Evolutionary conservation across 208 protist genomes (phyloP), one percentile per base, ranked within the genome.

Genomic region (Acanthamoeba castellanii): DNA sequence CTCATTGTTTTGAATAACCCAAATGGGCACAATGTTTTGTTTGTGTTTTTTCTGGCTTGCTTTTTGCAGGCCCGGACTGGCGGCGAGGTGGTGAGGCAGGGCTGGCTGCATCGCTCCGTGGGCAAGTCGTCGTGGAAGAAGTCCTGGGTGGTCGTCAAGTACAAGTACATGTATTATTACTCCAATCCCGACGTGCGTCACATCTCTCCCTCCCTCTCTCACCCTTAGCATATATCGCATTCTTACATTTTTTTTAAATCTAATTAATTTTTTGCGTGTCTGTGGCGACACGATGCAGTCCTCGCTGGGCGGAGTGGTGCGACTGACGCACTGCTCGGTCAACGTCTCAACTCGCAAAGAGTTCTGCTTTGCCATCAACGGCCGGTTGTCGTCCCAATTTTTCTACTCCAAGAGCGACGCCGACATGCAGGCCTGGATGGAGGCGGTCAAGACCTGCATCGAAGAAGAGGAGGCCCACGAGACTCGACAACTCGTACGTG

Each of bases 341-440:
- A 25, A 93, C 50, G 7, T 59, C 7, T 70, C 55, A 30, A 93
- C 88, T 4, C 22, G 88, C 34, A 93, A 93, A 30, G 37, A 93
- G 30, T 61, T 70, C n/a, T 78, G 88, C 25, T 93, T 93, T 30
- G 88, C 88, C 47, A 93, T 93, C 55, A 93, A 93, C 47, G 88
- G 88, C 14, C 59, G 88, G 66, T 45, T 93, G 27, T 52, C 34
- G 34, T 93, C 88, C n/a, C 66, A 93, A 20, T 93, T 93, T 52
- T 93, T 93, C 68, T 81, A 55, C 27, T 25, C 66, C 42, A 93
- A 93, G 50, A 50, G 20, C 47, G 66, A 93, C 4, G 16, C 22
- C 47, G 88, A 70, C 3, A 32, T 93, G 88, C 27, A 72, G 25
- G 25, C 2, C 22, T 93, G 88, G 88, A 55, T 93, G 34, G 66